Percentiles rank a stretch among this genome's conserved stretches.
phyloP scores from a whole-genome alignment of 75 land plant species.

The Pinus taeda region DNA sequence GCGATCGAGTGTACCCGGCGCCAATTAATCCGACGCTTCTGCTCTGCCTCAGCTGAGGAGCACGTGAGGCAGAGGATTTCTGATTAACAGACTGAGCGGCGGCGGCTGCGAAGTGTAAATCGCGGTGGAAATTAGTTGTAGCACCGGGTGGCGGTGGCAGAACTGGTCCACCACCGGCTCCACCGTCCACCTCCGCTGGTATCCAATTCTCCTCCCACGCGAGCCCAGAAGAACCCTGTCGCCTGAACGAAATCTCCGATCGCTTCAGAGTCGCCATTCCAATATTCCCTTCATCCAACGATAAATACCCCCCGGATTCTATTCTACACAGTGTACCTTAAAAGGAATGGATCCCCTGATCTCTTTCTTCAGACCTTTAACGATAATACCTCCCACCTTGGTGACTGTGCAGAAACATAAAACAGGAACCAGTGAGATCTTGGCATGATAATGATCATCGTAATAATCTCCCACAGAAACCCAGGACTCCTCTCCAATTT shows the following conservation, averaged over 20 bases:
- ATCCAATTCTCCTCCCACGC: neutral
- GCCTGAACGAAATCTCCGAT: neutral
- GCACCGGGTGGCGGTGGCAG: neutral
- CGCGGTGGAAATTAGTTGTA: neutral
- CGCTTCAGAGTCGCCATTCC: neutral
- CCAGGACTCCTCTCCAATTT: no score
- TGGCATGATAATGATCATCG: no score
- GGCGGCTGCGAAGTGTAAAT: neutral
- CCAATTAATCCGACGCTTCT: neutral
- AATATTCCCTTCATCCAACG: neutral
- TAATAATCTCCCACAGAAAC: no score
- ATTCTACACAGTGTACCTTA: no score
- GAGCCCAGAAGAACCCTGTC: neutral
- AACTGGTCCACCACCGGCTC: neutral
- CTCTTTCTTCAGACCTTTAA: no score
- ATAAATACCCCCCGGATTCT: no score
- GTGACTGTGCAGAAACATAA: no score
- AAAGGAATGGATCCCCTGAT: no score
- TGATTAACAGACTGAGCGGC: neutral
- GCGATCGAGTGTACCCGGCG: neutral
- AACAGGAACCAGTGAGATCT: no score
- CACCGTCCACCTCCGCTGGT: neutral
- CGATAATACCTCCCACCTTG: no score
- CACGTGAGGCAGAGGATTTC: no score
- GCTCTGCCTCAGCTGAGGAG: neutral